Evolutionary conservation across 306 rosid genomes (phyloP).

Genomic region (Fragaria vesca): DNA sequence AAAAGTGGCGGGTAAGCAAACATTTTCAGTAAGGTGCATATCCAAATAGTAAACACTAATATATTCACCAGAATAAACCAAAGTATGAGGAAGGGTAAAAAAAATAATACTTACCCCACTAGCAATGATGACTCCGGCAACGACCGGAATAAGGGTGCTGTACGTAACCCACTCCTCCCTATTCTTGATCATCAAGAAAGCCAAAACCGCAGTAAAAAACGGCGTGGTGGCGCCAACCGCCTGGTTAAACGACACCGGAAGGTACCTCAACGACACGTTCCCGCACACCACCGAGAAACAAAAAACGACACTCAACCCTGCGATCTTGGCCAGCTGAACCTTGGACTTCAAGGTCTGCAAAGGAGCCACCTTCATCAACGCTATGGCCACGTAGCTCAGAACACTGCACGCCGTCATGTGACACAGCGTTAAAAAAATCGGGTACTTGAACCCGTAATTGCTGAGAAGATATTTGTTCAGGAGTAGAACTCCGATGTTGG

Average conservation of each 20-base stretch:
- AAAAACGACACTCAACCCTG: constrained; percentile 24
- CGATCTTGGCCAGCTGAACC: constrained; percentile 23
- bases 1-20: not conserved
- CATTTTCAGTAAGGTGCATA: not conserved
- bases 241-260: constrained; percentile 34
- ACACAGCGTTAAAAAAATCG: constrained; percentile 27
- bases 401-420: constrained; percentile 27
- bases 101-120: constrained; percentile 17
- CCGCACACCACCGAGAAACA: constrained; percentile 34
- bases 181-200: constrained; percentile 18
- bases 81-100: not conserved
- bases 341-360: constrained; percentile 25
- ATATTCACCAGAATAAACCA: not conserved
- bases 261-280: constrained; percentile 27
- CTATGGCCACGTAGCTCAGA: constrained; percentile 26
- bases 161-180: constrained; percentile 30
- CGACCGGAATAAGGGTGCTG: constrained; percentile 24
- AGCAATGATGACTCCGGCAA: constrained; percentile 30
- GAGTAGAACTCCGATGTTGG: constrained; percentile 31
- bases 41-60: not conserved
- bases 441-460: constrained; percentile 33
- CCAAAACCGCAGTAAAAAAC: constrained; percentile 27
- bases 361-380: constrained; percentile 14
- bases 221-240: constrained; percentile 32
- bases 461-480: constrained; percentile 32